Evolutionary conservation across 495 filamentous ascomycete species (phyloP).

Genomic region (Diplogelasinospora grovesii): DNA sequence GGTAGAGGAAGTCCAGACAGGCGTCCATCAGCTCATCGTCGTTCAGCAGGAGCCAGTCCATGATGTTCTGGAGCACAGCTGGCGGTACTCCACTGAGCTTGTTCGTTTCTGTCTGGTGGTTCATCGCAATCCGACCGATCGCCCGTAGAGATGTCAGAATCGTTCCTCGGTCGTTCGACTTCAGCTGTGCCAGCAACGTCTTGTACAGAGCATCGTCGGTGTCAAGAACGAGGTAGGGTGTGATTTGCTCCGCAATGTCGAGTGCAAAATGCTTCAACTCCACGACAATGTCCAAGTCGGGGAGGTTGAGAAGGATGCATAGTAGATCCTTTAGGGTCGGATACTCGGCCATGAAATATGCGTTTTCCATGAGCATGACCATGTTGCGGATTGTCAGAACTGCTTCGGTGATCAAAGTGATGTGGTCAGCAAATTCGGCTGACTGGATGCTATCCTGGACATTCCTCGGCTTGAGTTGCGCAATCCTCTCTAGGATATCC

Average conservation of each 20-base stretch:
- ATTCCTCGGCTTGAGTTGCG: constrained; percentile 42
- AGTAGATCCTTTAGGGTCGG: constrained; percentile 71
- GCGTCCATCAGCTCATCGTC: constrained; percentile 86
- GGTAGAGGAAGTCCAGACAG: constrained; percentile 89
- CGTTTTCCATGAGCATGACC: constrained; percentile 84
- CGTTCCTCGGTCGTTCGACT: constrained; percentile 74
- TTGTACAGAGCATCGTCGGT: constrained; percentile 69
- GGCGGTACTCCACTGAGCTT: constrained; percentile 65
- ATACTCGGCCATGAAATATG: constrained; percentile 66
- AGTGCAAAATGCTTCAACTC: constrained; percentile 89
- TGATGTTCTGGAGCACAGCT: constrained; percentile 58
- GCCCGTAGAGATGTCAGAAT: constrained; percentile 79
- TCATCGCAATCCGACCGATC: constrained; percentile 81
- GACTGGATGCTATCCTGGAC: constrained; percentile 69
- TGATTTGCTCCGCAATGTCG: constrained; percentile 88
- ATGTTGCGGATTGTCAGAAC: constrained; percentile 88
- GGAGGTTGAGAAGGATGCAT: constrained; percentile 72
- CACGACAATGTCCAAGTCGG: constrained; percentile 62
- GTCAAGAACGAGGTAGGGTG: constrained; percentile 66
- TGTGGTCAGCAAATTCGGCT: constrained; percentile 58
- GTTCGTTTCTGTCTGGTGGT: constrained; percentile 65
- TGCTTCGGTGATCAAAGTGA: constrained; percentile 78
- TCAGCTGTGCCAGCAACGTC: constrained; percentile 62
- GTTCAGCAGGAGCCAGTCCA: constrained; percentile 75
- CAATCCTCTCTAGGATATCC: constrained; percentile 64